Base-by-base conservation (phyloP, 2,329 filamentous ascomycete species). In the Fusarium mundagurra region DNA sequence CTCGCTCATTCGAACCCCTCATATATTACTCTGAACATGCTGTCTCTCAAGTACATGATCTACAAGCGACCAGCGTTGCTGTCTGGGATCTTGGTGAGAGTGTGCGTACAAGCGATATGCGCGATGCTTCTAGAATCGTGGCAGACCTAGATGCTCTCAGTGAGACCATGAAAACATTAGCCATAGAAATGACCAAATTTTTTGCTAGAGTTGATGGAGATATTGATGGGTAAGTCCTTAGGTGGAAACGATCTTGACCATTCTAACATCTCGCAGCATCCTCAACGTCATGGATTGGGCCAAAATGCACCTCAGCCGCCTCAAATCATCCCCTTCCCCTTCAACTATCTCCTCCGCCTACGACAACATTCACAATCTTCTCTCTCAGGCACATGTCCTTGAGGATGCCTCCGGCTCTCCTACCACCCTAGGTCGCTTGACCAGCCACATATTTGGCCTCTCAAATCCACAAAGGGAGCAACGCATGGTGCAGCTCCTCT, bases 261-360 rank as follows among this genome's bases (percentile, higher is more conserved):
- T 27, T 73, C 72, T 76, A 61, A 74, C 60, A 57, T 27, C 22
- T 43, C 45, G 51, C 78, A 92, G 93, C 69, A 97, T 98, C 75
- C 88, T 98, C 41, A 92, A 96, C 69, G 94, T 97, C 59, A 98
- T 98, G 95, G 94, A 98, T 80, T 98, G 96, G 96, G 94, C 94
- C 20, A 93, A 93, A 79, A 91, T 95, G 74, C 95, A 98, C 82
- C 89, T 98, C 20, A 87, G 91, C 69, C 91, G 91, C 51, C 85
- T 96, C 64, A 89, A 91, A 70, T 86, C 87, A 29, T 84, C 88
- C 27, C 90, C 91, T 12, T 88, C 89, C 2, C 88, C 91, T 39
- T 83, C 81, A 10, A 81, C 81, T 5, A 84, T 97, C 29, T 90
- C 92, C 24, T 90, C 91, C 18, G 89, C 93, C 48, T 94, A 95